Percentiles rank a stretch among this genome's conserved stretches.
phyloP scores from a whole-genome alignment of 805 yeast species.

The Myxozyma neglecta region DNA sequence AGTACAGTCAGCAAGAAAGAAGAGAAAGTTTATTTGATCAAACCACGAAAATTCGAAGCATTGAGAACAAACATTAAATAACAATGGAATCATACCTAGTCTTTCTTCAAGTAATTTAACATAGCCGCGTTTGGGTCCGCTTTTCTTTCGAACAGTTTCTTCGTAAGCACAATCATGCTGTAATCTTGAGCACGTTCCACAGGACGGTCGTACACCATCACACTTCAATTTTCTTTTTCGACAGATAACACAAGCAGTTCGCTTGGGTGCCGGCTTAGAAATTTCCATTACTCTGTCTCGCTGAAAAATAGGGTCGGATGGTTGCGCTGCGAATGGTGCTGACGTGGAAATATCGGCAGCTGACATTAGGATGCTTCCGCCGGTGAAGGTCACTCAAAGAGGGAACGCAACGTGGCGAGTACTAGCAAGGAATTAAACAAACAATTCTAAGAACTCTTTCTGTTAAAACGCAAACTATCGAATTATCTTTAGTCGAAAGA shows the following conservation, averaged over 20 bases:
- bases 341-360: conserved; percentile 1
- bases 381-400: not conserved
- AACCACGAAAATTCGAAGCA: not conserved
- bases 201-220: conserved; percentile 40
- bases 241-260: conserved; percentile 39
- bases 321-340: not conserved
- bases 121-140: conserved; percentile 42
- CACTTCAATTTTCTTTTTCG: conserved; percentile 41
- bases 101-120: conserved; percentile 39
- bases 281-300: not conserved
- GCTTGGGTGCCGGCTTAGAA: conserved; percentile 1
- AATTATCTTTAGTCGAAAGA: no score
- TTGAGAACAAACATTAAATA: not conserved
- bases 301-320: not conserved
- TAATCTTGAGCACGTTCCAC: conserved; percentile 38
- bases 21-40: not conserved
- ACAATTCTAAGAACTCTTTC: no score
- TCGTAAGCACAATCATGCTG: conserved; percentile 39
- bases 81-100: conserved; percentile 22
- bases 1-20: not conserved
- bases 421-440: no score
- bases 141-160: conserved; percentile 33
- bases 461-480: no score
- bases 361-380: conserved; percentile 1
- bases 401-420: not conserved